Evolutionary conservation across 805 yeast species (phyloP).

Genomic region (Myxozyma nipponensis): DNA sequence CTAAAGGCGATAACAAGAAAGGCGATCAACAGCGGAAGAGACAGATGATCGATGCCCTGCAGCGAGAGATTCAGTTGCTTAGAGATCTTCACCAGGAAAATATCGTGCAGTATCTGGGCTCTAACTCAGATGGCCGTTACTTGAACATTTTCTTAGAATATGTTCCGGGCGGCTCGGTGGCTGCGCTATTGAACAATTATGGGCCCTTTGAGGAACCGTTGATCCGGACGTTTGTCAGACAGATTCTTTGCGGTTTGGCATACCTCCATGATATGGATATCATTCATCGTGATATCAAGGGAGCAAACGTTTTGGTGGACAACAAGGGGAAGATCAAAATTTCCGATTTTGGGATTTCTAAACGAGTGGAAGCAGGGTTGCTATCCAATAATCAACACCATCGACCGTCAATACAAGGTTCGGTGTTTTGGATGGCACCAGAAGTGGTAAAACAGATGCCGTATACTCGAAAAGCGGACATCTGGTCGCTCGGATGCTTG

Average conservation of each 20-base stretch:
- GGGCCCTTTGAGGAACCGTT: slow-evolving; percentile 79
- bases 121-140: slow-evolving; percentile 65
- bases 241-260: slow-evolving; percentile 68
- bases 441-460: slow-evolving; percentile 94
- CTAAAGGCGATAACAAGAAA: slow-evolving; percentile 32
- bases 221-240: slow-evolving; percentile 66
- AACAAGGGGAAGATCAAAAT: slow-evolving; percentile 77
- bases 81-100: slow-evolving; percentile 83
- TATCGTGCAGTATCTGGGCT: slow-evolving; percentile 88
- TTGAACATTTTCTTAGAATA: slow-evolving; percentile 78
- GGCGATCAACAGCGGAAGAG: slow-evolving; percentile 38
- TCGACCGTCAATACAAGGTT: slow-evolving; percentile 87
- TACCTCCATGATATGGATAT: slow-evolving; percentile 73
- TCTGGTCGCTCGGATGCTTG: slow-evolving; percentile 96
- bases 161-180: slow-evolving; percentile 71
- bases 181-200: slow-evolving; percentile 63
- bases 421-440: slow-evolving; percentile 99
- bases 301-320: slow-evolving; percentile 80
- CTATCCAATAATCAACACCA: slow-evolving; percentile 41
- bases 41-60: slow-evolving; percentile 72
- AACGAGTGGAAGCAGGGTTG: slow-evolving; percentile 56
- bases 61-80: slow-evolving; percentile 69
- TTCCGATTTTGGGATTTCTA: slow-evolving; percentile 82
- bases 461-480: slow-evolving; percentile 88
- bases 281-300: slow-evolving; percentile 83